Evolutionary conservation across 768 basidiomycete species (phyloP).

Genomic region (Rhizopogon salebrosus): DNA sequence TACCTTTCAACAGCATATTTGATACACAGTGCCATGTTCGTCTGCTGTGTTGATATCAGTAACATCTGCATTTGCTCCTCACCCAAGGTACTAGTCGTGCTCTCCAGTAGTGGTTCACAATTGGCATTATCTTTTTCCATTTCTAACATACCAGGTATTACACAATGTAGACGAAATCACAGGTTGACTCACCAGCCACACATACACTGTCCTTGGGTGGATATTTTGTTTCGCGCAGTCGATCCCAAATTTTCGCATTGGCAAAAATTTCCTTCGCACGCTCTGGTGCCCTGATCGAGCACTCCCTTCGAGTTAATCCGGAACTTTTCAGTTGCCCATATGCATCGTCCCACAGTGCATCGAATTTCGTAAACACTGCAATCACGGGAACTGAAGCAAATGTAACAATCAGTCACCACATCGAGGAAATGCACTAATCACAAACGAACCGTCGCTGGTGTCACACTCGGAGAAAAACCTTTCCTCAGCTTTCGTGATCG

Average conservation of each 20-base stretch:
- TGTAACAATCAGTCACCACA: conserved; percentile 1
- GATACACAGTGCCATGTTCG: conserved; percentile 14
- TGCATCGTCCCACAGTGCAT: conserved; percentile 16
- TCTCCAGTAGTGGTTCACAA: conserved; percentile 9
- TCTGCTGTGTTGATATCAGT: conserved; percentile 23
- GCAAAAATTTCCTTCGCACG: conserved; percentile 7
- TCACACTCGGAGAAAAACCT: conserved; percentile 26
- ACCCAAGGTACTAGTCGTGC: conserved; percentile 16
- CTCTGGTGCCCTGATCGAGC: conserved; percentile 7
- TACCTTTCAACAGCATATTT: not conserved
- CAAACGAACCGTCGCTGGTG: conserved; percentile 4
- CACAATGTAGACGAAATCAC: too few species aligned
- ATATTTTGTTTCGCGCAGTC: not conserved
- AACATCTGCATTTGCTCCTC: conserved; percentile 10
- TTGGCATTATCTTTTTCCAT: conserved; percentile 11
- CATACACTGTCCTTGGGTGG: not conserved
- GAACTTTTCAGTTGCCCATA: conserved; percentile 10
- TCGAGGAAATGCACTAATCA: not conserved
- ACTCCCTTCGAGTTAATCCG: conserved; percentile 7
- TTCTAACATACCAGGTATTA: too few species aligned
- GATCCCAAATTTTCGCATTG: not conserved
- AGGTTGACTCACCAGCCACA: not conserved
- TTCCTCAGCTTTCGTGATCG: conserved; percentile 24
- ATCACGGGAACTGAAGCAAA: too few species aligned
- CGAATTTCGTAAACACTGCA: too few species aligned